Percentiles rank a stretch among this genome's conserved stretches.
These are phyloP conservation scores for Actinidia polygama DNA, from an alignment of 179 eudicot genomes.

Conservation along the genomic window DNA sequence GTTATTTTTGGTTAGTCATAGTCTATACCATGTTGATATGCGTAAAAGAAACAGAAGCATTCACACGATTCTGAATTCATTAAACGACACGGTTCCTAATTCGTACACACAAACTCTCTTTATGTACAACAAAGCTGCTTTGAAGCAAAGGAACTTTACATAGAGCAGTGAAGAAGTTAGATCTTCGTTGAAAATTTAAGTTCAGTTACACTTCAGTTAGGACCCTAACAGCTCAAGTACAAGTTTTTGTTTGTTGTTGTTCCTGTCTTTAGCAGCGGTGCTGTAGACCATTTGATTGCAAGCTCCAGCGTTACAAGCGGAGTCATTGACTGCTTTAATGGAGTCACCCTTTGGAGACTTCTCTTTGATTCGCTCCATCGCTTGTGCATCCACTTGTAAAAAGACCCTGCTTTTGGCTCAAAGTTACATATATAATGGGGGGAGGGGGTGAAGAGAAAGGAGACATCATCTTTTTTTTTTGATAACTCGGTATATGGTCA, in stretches of 20 bases:
- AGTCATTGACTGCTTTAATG: conserved; percentile 8
- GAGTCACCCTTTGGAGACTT: too few relatives aligned
- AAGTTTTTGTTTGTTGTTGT: neutral
- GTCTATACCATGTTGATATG: neutral
- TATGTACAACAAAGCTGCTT: neutral
- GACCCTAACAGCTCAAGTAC: conserved; percentile 14
- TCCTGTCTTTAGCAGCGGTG: conserved; percentile 1
- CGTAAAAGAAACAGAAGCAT: neutral
- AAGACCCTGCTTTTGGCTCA: neutral
- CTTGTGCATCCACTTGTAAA: too few relatives aligned
- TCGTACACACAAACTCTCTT: neutral
- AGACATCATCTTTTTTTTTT: neutral
- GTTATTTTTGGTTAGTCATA: too few relatives aligned
- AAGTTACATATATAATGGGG: neutral
- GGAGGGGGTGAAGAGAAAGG: neutral
- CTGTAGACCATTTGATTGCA: neutral
- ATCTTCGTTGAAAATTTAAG: neutral
- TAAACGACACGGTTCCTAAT: neutral
- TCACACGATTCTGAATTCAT: neutral
- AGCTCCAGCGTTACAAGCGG: neutral
- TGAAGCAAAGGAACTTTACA: neutral
- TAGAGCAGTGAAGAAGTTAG: neutral
- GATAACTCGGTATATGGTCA: neutral
- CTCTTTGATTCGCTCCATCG: conserved; percentile 20
- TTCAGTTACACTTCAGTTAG: neutral